Evolutionary conservation across 2,329 filamentous ascomycete species (phyloP).

Genomic region (Aureobasidium namibiae): DNA sequence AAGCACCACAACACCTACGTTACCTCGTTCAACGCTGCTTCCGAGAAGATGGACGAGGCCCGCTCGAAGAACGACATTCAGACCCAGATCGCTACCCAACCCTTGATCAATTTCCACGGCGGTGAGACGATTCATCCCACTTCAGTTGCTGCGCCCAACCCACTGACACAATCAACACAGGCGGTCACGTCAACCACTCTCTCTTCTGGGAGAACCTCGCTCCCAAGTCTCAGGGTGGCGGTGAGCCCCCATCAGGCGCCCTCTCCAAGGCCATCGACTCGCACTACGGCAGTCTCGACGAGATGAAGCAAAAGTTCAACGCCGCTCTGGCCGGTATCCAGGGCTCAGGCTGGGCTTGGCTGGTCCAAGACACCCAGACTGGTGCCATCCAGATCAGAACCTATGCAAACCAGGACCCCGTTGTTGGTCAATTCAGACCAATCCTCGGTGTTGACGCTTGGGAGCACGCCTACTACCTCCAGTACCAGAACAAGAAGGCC

Average conservation of each 20-base stretch:
- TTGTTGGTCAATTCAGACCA: constrained; percentile 73
- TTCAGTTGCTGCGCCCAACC: not conserved
- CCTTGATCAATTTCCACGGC: constrained; percentile 58
- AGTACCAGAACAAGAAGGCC: constrained; percentile 95
- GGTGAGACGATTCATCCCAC: constrained; percentile 28
- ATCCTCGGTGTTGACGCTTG: constrained; percentile 87
- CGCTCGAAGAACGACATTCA: constrained; percentile 45
- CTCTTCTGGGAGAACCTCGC: constrained; percentile 65
- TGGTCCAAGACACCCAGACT: constrained; percentile 55
- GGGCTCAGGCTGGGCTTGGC: constrained; percentile 57
- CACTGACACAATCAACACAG: constrained; percentile 20
- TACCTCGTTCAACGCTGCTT: constrained; percentile 74
- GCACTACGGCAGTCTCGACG: constrained; percentile 50
- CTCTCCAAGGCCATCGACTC: constrained; percentile 51
- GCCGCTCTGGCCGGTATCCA: constrained; percentile 56
- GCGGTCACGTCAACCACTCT: constrained; percentile 58
- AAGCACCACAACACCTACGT: constrained; percentile 95
- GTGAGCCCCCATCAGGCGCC: constrained; percentile 52
- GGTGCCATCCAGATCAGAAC: constrained; percentile 56
- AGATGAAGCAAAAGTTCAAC: constrained; percentile 57
- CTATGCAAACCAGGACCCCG: constrained; percentile 81
- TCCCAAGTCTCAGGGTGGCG: constrained; percentile 58
- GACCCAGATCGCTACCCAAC: constrained; percentile 47
- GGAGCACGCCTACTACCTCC: constrained; percentile 94
- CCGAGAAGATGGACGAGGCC: constrained; percentile 60